Evolutionary conservation across 108 stramenopile species (phyloP), one percentile per base, ranked within the genome.

Genomic region (Nitzschia palea): DNA sequence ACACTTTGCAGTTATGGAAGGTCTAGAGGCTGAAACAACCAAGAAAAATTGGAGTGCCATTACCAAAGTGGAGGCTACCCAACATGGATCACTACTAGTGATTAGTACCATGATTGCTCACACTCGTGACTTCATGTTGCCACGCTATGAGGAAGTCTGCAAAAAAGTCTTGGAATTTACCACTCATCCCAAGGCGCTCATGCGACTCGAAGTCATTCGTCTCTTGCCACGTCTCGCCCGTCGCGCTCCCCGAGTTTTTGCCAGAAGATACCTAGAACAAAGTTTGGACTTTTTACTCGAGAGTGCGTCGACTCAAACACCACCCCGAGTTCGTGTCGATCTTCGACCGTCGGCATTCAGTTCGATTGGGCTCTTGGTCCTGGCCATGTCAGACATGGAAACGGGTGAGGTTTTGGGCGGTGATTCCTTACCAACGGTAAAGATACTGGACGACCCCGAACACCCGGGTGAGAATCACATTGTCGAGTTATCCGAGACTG

Each of bases 121-220:
- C 57, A 79, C 96, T 10, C 78, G 88, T 10, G 85, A 88, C n/a
- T 98, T 98, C 74, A 94, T 98, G 80, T 47, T 93, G 42, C 97
- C 98, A 0, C 88, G 98, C 0, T 97, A 89, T 76, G 87, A 89
- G 54, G 97, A 97, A 70, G 79, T 87, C 1, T 97, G 97, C 56
- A 62, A 56, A 4, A 88, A 85, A 15, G 89, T 97, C 12, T 64
- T 98, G 59, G 77, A 65, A 15, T 89, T 96, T 55, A 80, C 77
- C 22, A 60, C 83, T 20, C 84, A 90, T 70, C 78, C 75, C 33
- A 80, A 86, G 57, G 68, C 73, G 6, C 43, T 96, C 31, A 89
- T 99, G 6, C 80, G 93, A 34, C 55, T 88, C 31, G 90, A 96
- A 61, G 94, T 98, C 5, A 83, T 88, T 18, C 72, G 83, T 8